Evolutionary conservation across 192 early-diverging fungal species (phyloP).

Genomic region (Podila minutissima): DNA sequence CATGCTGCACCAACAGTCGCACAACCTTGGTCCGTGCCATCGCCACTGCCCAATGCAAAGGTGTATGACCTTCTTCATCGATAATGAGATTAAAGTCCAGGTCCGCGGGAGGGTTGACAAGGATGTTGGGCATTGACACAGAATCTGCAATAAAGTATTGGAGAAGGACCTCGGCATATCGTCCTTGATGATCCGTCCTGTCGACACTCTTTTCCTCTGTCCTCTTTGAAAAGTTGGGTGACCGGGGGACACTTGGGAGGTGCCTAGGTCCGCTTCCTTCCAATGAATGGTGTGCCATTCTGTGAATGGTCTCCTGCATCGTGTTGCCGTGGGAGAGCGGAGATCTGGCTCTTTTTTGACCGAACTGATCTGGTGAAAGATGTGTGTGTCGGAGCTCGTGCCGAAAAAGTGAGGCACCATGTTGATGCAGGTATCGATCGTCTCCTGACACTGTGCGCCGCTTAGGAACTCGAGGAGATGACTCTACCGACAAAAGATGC

Average conservation of each 20-base stretch:
- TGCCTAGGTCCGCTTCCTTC: too few species aligned
- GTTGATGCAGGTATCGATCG: constrained; percentile 34
- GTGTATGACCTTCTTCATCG: constrained; percentile 96
- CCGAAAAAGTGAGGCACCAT: constrained; percentile 10
- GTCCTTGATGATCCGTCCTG: constrained; percentile 5
- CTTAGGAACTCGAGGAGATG: constrained; percentile 18
- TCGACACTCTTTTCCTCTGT: too few species aligned
- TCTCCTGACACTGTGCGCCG: constrained; percentile 39
- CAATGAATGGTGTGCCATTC: too few species aligned
- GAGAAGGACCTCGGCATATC: constrained; percentile 45
- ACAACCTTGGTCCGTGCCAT: constrained; percentile 83
- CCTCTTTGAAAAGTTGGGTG: too few species aligned
- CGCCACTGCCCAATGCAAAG: constrained; percentile 96
- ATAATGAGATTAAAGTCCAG: constrained; percentile 87
- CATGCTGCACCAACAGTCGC: constrained; percentile 76
- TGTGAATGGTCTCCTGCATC: too few species aligned
- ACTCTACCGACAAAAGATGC: constrained; percentile 16
- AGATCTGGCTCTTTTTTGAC: background rate
- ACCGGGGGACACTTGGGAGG: too few species aligned
- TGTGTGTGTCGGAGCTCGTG: background rate
- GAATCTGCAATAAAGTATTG: constrained; percentile 57
- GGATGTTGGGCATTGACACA: constrained; percentile 60
- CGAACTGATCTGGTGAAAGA: background rate
- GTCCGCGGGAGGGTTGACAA: constrained; percentile 64
- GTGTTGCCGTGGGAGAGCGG: background rate